Evolutionary conservation across 139 green algal species (phyloP).

Genomic region (Pleodorina starrii): DNA sequence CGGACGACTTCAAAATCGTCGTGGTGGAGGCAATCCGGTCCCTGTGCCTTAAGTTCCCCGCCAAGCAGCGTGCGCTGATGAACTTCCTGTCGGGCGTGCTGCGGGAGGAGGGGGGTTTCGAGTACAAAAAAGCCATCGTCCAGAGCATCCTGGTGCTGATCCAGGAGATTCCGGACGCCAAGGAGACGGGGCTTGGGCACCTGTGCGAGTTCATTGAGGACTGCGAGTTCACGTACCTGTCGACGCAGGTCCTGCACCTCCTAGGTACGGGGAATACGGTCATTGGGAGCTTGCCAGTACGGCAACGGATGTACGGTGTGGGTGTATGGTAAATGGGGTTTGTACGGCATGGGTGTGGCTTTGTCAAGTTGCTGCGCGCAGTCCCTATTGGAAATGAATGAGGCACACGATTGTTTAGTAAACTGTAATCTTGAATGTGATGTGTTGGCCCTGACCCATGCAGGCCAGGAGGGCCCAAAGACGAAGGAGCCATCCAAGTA

Average conservation of each 20-base stretch:
- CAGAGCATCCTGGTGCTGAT: slow-evolving; percentile 95
- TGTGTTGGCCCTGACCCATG: too few relatives aligned
- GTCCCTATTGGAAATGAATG: too few relatives aligned
- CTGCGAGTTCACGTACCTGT: slow-evolving; percentile 99
- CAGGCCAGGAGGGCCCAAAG: slow-evolving; percentile 67
- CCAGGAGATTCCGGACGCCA: slow-evolving; percentile 95
- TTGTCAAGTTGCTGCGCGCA: too few relatives aligned
- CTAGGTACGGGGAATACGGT: slow-evolving; percentile 75
- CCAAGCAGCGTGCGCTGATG: slow-evolving; percentile 97
- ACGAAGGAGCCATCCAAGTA: slow-evolving; percentile 85
- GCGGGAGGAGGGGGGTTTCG: slow-evolving; percentile 92
- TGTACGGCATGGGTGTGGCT: too few relatives aligned
- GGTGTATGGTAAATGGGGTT: too few relatives aligned
- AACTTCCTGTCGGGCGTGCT: slow-evolving; percentile 94
- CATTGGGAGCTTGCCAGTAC: too few relatives aligned
- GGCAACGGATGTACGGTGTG: too few relatives aligned
- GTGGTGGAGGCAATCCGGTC: slow-evolving; percentile 97
- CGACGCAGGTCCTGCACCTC: slow-evolving; percentile 95
- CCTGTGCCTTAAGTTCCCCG: slow-evolving; percentile 98
- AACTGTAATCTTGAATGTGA: too few relatives aligned
- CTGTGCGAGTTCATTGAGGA: slow-evolving; percentile 99
- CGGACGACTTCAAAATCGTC: slow-evolving; percentile 99
- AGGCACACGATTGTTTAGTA: too few relatives aligned
- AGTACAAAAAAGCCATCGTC: slow-evolving; percentile 99
- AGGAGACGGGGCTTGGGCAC: slow-evolving; percentile 95